These are phyloP conservation scores for Botrytis sinoallii DNA, from an alignment of 2,329 filamentous ascomycete species.

Conservation along the genomic window DNA sequence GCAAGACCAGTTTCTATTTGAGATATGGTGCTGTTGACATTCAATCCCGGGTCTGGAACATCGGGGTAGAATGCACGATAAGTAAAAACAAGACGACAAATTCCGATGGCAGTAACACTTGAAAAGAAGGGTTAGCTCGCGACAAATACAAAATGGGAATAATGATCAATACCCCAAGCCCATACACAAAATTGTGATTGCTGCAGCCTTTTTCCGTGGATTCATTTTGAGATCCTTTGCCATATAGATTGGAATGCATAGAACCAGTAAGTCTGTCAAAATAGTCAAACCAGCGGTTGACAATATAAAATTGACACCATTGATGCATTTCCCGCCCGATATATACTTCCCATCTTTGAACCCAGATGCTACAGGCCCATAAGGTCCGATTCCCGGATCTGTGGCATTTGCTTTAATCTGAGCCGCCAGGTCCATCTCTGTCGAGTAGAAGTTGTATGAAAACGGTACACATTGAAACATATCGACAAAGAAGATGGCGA, in stretches of 20 bases:
- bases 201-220: conserved; percentile 24
- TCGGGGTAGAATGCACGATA: conserved; percentile 20
- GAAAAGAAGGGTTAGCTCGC: not conserved
- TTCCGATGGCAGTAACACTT: conserved; percentile 27
- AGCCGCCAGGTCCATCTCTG: conserved; percentile 19
- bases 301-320: conserved; percentile 24
- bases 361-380: conserved; percentile 16
- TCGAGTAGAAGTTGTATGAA: conserved; percentile 20
- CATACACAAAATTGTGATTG: conserved; percentile 20
- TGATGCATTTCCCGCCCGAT: conserved; percentile 24
- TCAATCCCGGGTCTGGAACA: conserved; percentile 22
- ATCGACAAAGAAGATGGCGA: conserved; percentile 41
- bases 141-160: not conserved
- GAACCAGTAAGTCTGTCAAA: conserved; percentile 26
- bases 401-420: conserved; percentile 15
- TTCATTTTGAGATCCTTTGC: conserved; percentile 26
- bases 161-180: conserved; percentile 19
- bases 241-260: conserved; percentile 28
- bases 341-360: conserved; percentile 25
- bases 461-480: conserved; percentile 41
- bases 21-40: conserved; percentile 27
- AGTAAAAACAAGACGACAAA: conserved; percentile 21
- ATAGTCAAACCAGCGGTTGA: conserved; percentile 26
- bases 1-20: conserved; percentile 27
- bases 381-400: conserved; percentile 13